Evolutionary conservation across 768 basidiomycete genomes (phyloP).

Genomic region (Agaricus blazei): DNA sequence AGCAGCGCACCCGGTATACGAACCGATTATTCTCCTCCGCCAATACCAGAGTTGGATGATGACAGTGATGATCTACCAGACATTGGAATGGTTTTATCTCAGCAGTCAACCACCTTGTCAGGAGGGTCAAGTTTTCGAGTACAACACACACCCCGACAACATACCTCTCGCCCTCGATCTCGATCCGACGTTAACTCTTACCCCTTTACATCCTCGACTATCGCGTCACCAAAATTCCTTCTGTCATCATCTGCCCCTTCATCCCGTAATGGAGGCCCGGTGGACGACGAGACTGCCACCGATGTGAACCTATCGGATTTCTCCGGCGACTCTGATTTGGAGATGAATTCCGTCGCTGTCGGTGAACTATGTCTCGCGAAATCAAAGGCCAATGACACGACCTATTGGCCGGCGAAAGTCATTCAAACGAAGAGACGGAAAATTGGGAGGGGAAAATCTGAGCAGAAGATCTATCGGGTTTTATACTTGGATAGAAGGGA

Average conservation of each 20-base stretch:
- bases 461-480: constrained; percentile 41
- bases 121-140: neutral
- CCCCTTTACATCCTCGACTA: neutral
- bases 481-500: constrained; percentile 53
- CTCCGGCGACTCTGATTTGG: constrained; percentile 1
- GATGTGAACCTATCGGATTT: neutral
- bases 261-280: neutral
- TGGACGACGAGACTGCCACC: neutral
- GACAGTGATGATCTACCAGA: constrained; percentile 42
- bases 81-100: constrained; percentile 20
- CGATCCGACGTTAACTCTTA: neutral
- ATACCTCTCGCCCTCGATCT: neutral
- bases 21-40: neutral
- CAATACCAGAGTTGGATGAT: constrained; percentile 1
- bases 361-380: constrained; percentile 63
- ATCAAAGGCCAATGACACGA: constrained; percentile 25
- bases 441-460: constrained; percentile 27
- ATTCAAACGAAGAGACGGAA: constrained; percentile 33
- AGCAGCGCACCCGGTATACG: neutral
- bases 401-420: constrained; percentile 68
- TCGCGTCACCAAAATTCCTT: neutral
- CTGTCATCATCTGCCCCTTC: neutral
- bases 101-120: neutral
- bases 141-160: neutral
- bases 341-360: constrained; percentile 16